phyloP scores from a whole-genome alignment of 305 asterid genomes.

The Euphrasia arctica region DNA sequence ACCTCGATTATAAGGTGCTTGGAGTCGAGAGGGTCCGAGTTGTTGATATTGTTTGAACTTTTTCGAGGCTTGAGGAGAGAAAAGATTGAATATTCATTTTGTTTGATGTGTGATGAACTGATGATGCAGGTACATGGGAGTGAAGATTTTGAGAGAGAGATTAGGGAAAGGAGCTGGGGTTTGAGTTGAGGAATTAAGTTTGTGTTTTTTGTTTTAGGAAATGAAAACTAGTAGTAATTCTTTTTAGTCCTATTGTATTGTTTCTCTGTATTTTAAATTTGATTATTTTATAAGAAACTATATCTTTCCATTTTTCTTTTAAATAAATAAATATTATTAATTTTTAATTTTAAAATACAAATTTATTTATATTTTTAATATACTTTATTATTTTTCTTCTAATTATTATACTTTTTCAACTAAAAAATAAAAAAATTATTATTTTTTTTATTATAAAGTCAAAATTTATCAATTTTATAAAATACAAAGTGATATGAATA shows the following conservation, averaged over 20 bases:
- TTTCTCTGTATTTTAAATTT: too few species aligned
- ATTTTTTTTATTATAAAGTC: too few species aligned
- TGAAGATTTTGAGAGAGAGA: slow-evolving; percentile 81
- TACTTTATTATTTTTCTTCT: too few species aligned
- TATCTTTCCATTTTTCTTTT: too few species aligned
- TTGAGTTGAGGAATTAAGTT: slow-evolving; percentile 24
- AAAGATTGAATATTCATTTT: background rate
- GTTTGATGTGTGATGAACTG: background rate
- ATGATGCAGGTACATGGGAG: slow-evolving; percentile 87
- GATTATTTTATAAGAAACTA: too few species aligned
- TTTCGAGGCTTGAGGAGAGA: background rate
- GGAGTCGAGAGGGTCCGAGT: slow-evolving; percentile 79
- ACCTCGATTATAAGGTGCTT: slow-evolving; percentile 47
- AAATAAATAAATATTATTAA: too few species aligned
- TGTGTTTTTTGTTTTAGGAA: slow-evolving; percentile 23
- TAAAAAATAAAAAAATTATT: too few species aligned
- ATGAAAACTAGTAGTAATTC: slow-evolving; percentile 25
- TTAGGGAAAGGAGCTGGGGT: slow-evolving; percentile 57
- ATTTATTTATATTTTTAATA: too few species aligned
- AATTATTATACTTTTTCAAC: too few species aligned
- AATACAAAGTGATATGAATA: too few species aligned
- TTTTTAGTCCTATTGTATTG: slow-evolving; percentile 27
- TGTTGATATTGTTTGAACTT: slow-evolving; percentile 36
- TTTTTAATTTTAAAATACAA: too few species aligned
- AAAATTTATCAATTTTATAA: too few species aligned